Evolutionary conservation across 2,329 filamentous ascomycete genomes (phyloP).

Genomic region (Aspergillus jensenii): DNA sequence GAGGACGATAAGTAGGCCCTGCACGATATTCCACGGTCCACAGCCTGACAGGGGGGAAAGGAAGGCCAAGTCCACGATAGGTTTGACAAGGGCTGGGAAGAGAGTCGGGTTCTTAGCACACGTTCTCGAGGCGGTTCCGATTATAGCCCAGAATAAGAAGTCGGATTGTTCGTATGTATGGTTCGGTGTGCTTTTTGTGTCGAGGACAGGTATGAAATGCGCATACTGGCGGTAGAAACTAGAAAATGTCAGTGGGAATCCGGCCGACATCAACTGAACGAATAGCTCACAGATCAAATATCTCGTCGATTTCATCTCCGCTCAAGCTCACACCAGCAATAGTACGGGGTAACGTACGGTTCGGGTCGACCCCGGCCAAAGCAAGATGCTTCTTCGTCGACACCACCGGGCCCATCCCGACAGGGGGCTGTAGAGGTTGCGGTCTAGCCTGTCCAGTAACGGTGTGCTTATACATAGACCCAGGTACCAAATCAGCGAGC

Average conservation of each 20-base stretch:
- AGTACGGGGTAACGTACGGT: conserved; percentile 29
- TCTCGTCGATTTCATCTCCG: conserved; percentile 37
- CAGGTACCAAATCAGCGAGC: background rate
- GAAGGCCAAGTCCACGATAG: conserved; percentile 38
- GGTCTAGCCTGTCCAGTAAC: background rate
- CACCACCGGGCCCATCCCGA: conserved; percentile 17
- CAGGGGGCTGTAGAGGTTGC: conserved; percentile 11
- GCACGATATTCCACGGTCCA: conserved; percentile 35
- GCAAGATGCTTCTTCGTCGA: conserved; percentile 7
- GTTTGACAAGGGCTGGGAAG: conserved; percentile 32
- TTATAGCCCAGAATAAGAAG: conserved; percentile 78
- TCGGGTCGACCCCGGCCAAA: conserved; percentile 9
- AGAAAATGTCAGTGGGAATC: background rate
- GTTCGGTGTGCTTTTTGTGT: conserved; percentile 61
- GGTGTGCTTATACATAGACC: conserved; percentile 1
- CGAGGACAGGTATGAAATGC: conserved; percentile 40
- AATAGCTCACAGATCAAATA: conserved; percentile 34
- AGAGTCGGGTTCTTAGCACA: conserved; percentile 42
- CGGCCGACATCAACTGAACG: no score
- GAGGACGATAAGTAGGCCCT: conserved; percentile 38
- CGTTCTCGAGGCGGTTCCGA: conserved; percentile 37
- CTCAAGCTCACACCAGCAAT: conserved; percentile 32
- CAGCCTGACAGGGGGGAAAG: conserved; percentile 31
- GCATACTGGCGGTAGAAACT: conserved; percentile 42
- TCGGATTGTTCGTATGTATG: conserved; percentile 74